phyloP scores from a whole-genome alignment of 2,329 filamentous ascomycete species.

The Berkeleyomyces basicola region DNA sequence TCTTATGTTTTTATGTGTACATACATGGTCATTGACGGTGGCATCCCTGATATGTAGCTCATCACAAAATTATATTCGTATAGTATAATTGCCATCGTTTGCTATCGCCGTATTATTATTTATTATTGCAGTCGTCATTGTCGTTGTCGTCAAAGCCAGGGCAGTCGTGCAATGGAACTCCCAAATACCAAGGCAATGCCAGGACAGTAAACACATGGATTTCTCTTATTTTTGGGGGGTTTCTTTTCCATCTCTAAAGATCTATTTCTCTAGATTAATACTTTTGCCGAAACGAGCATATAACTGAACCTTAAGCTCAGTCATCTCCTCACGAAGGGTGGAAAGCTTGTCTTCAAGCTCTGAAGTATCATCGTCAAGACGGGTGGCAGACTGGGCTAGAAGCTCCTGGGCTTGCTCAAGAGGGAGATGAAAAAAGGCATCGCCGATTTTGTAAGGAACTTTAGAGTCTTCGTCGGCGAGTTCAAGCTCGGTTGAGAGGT shows the following conservation, averaged over 20 bases:
- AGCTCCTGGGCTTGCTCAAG: constrained; percentile 76
- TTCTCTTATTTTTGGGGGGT: neutral
- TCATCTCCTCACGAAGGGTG: constrained; percentile 70
- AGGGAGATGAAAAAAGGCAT: constrained; percentile 80
- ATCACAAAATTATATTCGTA: too few relatives aligned
- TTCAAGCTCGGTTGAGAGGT: constrained; percentile 79
- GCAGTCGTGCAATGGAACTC: neutral
- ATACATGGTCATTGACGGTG: neutral
- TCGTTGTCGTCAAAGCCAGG: neutral
- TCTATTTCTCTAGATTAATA: constrained; percentile 65
- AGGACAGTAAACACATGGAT: neutral
- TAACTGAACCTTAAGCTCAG: constrained; percentile 72
- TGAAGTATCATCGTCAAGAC: constrained; percentile 61
- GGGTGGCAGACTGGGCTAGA: constrained; percentile 52
- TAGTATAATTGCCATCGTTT: too few relatives aligned
- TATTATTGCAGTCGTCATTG: neutral
- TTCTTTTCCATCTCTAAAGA: neutral
- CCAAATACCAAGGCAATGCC: neutral
- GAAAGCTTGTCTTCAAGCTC: constrained; percentile 61
- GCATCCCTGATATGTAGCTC: too few relatives aligned
- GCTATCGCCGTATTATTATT: neutral
- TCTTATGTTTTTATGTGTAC: neutral
- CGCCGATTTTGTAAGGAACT: constrained; percentile 94
- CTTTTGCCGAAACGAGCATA: constrained; percentile 92
- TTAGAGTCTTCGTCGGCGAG: constrained; percentile 89